Evolutionary conservation across 768 basidiomycete species (phyloP).

Genomic region (Suillus discolor): DNA sequence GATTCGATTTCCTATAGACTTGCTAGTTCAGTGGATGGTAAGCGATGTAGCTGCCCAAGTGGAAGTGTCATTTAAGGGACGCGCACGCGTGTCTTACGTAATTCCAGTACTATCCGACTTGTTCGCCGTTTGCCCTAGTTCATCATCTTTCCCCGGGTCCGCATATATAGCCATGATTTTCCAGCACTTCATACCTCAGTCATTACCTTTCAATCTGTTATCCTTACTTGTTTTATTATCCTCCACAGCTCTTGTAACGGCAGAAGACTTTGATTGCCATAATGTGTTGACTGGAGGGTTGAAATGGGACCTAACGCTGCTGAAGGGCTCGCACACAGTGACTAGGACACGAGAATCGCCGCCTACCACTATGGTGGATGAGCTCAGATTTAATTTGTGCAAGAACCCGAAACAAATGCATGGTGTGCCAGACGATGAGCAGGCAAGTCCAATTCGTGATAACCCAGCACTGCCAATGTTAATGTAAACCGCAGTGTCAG

Average conservation of each 20-base stretch:
- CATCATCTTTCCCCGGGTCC: conserved; percentile 5
- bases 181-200: conserved; percentile 15
- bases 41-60: conserved; percentile 14
- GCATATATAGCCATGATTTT: conserved; percentile 20
- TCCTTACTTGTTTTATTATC: conserved; percentile 24
- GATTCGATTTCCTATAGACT: conserved; percentile 12
- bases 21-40: conserved; percentile 8
- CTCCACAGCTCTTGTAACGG: conserved; percentile 25
- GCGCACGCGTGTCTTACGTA: conserved; percentile 37
- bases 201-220: conserved; percentile 10
- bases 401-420: conserved; percentile 51
- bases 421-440: conserved; percentile 56
- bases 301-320: conserved; percentile 62
- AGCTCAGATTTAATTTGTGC: conserved; percentile 70
- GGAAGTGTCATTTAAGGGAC: conserved; percentile 18
- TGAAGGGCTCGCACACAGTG: conserved; percentile 54
- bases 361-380: conserved; percentile 63
- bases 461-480: conserved; percentile 11
- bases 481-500: conserved; percentile 54
- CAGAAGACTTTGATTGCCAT: conserved; percentile 57
- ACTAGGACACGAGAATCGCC: conserved; percentile 58
- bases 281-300: conserved; percentile 36
- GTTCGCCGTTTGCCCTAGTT: background rate
- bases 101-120: conserved; percentile 8
- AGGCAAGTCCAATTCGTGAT: conserved; percentile 49